Percentiles rank a stretch among this genome's conserved stretches.
Evolutionary conservation across 352 stramenopile species (phyloP).

Genomic region (Aphanomyces invadans): DNA sequence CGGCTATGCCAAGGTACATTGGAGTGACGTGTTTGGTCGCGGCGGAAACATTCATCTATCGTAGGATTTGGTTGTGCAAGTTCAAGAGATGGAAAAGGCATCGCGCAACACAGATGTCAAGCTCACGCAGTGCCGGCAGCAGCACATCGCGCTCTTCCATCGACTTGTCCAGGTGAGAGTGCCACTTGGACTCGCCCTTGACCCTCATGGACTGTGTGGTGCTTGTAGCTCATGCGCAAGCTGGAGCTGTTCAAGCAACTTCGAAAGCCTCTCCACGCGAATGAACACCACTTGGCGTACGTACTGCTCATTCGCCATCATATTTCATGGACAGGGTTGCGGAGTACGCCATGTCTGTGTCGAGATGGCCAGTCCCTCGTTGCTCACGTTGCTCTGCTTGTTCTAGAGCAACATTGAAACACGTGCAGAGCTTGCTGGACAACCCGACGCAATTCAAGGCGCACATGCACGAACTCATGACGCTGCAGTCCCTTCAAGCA

Average conservation of each 20-base stretch:
- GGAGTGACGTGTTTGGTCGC: background rate
- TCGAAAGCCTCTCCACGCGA: slow-evolving; percentile 69
- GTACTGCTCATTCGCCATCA: slow-evolving; percentile 24
- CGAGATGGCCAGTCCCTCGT: too few relatives aligned
- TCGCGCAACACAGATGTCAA: slow-evolving; percentile 76
- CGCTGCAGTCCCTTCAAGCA: slow-evolving; percentile 63
- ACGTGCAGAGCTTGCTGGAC: slow-evolving; percentile 70
- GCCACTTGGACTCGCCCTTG: too few relatives aligned
- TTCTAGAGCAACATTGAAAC: slow-evolving; percentile 67
- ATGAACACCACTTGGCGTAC: slow-evolving; percentile 73
- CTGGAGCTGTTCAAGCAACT: slow-evolving; percentile 82
- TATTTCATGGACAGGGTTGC: slow-evolving; percentile 18
- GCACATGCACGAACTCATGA: slow-evolving; percentile 66
- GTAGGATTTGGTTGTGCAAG: slow-evolving; percentile 51
- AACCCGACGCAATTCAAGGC: slow-evolving; percentile 83
- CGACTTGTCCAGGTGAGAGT: slow-evolving; percentile 75
- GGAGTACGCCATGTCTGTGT: too few relatives aligned
- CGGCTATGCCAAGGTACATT: slow-evolving; percentile 45
- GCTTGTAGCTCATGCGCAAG: slow-evolving; percentile 72
- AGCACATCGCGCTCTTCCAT: slow-evolving; percentile 80
- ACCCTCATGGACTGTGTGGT: too few relatives aligned
- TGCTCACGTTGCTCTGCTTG: background rate
- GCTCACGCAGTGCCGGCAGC: slow-evolving; percentile 72
- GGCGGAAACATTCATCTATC: too few relatives aligned
- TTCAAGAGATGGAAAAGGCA: slow-evolving; percentile 77